Conservation (phyloP, 2,329 filamentous ascomycete species). For the Claviceps sp. region DNA sequence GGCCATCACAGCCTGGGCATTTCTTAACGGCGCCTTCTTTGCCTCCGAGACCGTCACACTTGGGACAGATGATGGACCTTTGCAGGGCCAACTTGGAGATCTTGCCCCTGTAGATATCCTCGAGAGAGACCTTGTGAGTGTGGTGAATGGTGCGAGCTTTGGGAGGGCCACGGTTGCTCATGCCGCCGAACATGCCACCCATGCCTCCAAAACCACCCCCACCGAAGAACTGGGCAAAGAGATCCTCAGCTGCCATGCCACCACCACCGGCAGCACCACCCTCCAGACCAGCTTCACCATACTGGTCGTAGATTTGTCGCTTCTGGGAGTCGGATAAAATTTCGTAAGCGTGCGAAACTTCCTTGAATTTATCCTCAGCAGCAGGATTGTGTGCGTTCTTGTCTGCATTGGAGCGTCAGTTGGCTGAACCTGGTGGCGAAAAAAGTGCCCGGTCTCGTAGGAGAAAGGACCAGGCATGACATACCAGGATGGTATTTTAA, state of each 20-base stretch:
- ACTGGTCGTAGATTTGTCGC: conserved; percentile 86
- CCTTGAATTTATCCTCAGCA: conserved; percentile 97
- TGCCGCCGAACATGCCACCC: conserved; percentile 63
- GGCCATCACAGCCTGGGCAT: conserved; percentile 80
- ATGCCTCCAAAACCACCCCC: conserved; percentile 50
- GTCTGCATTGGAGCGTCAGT: conserved; percentile 38
- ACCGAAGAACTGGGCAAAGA: conserved; percentile 96
- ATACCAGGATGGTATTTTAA: conserved; percentile 75
- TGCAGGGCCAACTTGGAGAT: conserved; percentile 94
- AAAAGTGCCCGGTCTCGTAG: not conserved
- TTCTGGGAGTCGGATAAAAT: conserved; percentile 86
- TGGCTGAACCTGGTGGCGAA: not conserved
- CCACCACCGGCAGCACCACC: conserved; percentile 63
- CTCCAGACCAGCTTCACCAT: conserved; percentile 92
- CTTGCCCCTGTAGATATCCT: conserved; percentile 97
- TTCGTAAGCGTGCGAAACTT: conserved; percentile 91
- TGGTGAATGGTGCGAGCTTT: conserved; percentile 96
- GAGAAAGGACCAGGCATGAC: conserved; percentile 17
- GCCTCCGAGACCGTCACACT: conserved; percentile 86
- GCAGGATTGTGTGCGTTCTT: conserved; percentile 93
- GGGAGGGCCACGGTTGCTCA: conserved; percentile 65
- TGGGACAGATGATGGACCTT: conserved; percentile 91
- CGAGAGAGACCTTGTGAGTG: conserved; percentile 93
- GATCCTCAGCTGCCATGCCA: conserved; percentile 90
- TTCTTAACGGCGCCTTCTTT: conserved; percentile 97